Base-by-base conservation (phyloP, 2,329 filamentous ascomycete genomes). In the Xylaria sp. region DNA sequence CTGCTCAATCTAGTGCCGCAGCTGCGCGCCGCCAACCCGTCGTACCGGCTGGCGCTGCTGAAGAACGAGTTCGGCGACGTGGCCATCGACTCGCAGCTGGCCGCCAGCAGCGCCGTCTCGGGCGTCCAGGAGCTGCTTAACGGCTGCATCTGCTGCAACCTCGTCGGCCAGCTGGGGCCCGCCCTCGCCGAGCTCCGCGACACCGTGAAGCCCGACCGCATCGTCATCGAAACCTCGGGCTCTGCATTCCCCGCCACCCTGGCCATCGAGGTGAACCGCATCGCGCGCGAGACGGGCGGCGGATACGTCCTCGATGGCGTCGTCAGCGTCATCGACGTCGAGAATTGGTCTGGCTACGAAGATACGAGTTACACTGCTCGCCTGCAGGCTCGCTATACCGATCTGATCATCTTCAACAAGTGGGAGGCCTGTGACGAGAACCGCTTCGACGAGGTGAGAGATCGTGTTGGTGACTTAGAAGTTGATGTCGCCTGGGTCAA, bases 41-140 rank as follows among this genome's bases (percentile, higher is more conserved):
- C 78, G 72, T 98, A 99, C 88, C 92, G 91, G 66, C 92, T 99
- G 72, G 96, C 95, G 2, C 90, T 99, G 17, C 88, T 99, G 64
- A 99, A 99, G 80, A 99, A 99, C 82, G 96, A 99, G 83, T 98
- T 97, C 80, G 96, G 96, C 78, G 94, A 98, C 79, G 83, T 99
- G 49, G 94, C 94, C 42, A 87, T 99, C 78, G 96, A 99, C 84
- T 96, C 93, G 1, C 93, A 97, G 79, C 90, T 99, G 36, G 95
- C 96, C 17, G 86, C 92, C 0, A 92, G 92, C 15, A 89, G 89
- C 59, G 90, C 94, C 71, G 94, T 99, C 74, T 91, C 93, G 0
- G 95, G 94, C 64, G 94, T 97, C 4, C 92, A 92, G 75, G 96
- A 99, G 81, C 87, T 99, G 0, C 90, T 99, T 63, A 97, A 97